Percentiles rank a stretch among this genome's conserved stretches.
Evolutionary conservation across 176 grass and related monocot genomes (phyloP).

Genomic region (Rhipidocladum racemiflorum): DNA sequence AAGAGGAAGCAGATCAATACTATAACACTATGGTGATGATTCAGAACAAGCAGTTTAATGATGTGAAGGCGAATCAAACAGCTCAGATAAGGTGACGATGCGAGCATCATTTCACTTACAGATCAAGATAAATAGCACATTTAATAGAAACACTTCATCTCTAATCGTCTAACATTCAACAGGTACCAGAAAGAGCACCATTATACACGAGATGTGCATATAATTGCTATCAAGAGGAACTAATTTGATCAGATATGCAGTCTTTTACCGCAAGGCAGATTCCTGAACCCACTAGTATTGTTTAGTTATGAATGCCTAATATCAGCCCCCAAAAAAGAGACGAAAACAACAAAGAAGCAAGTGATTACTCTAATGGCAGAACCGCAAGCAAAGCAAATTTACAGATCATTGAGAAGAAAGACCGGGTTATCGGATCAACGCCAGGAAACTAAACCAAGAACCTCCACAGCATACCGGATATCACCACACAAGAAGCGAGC

Average conservation of each 20-base stretch:
- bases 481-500: neutral
- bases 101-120: neutral
- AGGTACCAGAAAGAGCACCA: neutral
- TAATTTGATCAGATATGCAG: neutral
- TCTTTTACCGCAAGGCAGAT: neutral
- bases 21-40: neutral
- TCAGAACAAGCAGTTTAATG: neutral
- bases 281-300: neutral
- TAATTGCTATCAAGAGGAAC: neutral
- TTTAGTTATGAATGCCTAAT: neutral
- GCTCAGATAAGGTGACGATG: neutral
- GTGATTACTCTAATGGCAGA: neutral
- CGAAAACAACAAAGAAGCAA: neutral
- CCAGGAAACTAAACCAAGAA: neutral
- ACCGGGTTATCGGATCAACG: neutral
- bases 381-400: neutral
- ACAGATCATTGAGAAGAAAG: neutral
- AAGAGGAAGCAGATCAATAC: slow-evolving; percentile 16
- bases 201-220: neutral
- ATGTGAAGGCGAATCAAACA: neutral
- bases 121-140: neutral
- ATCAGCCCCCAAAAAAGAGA: neutral
- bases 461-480: neutral
- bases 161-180: neutral
- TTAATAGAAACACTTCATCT: neutral